A percentile compares a stretch with the other conserved stretches of the same genome.
Conservation (phyloP, 805 yeast genomes). For the Sungouiella thailandica region DNA sequence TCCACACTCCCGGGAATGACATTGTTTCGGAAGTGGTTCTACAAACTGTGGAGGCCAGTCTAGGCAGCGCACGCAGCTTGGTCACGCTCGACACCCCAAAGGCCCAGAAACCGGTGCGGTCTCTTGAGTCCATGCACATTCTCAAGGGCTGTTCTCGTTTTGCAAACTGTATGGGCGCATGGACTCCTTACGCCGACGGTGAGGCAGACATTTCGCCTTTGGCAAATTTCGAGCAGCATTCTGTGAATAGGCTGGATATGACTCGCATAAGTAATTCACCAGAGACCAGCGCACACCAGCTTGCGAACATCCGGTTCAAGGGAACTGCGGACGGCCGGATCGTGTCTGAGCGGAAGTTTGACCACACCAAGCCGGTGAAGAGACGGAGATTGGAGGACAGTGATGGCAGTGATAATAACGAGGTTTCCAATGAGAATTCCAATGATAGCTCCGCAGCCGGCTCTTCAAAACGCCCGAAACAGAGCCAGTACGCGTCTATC, state of each 20-base stretch:
- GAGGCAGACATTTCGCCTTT: constrained; percentile 63
- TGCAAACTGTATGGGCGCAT: constrained; percentile 59
- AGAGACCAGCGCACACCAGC: constrained; percentile 23
- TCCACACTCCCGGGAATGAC: constrained; percentile 47
- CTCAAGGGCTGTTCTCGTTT: constrained; percentile 60
- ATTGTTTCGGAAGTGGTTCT: constrained; percentile 48
- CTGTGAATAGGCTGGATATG: constrained; percentile 13
- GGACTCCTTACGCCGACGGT: constrained; percentile 71
- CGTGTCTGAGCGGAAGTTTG: constrained; percentile 33
- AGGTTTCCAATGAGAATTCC: constrained; percentile 7
- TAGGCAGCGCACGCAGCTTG: constrained; percentile 42
- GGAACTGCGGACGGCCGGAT: constrained; percentile 43
- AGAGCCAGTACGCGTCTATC: constrained; percentile 43
- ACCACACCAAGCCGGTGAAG: constrained; percentile 24
- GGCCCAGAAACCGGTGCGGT: constrained; percentile 32
- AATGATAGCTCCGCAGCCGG: neutral
- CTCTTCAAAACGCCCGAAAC: constrained; percentile 6
- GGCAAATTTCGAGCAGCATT: constrained; percentile 40
- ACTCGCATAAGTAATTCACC: constrained; percentile 9
- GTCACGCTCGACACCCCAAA: constrained; percentile 33
- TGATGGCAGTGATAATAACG: constrained; percentile 13
- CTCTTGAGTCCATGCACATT: constrained; percentile 53
- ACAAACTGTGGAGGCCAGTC: constrained; percentile 53
- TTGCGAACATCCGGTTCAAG: constrained; percentile 58
- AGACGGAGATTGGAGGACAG: constrained; percentile 14